Base-by-base conservation (phyloP, 306 rosid species). In the Citrullus colocynthis region DNA sequence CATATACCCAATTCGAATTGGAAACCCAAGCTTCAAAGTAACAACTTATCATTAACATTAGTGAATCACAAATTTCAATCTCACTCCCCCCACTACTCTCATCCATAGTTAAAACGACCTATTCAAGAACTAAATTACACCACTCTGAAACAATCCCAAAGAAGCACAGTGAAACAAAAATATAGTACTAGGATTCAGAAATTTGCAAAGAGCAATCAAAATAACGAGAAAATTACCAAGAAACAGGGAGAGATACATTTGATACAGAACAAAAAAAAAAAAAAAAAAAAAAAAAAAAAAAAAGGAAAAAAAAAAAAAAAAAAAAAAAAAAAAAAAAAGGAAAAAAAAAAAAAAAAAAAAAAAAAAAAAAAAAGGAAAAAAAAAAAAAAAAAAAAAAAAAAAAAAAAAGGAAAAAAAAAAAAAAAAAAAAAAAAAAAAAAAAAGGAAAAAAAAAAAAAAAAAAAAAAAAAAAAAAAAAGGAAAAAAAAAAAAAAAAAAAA, bases 11-110 rank as follows among this genome's bases (percentile, higher is more conserved):
- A 24, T 73, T 73, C 77, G 77, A 49, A 54, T 14, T 17, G 16
- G 28, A 51, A 73, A 71, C 7, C 51, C 24, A 73, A 73, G 77
- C 77, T 71, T 45, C 58, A 71, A 28, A 30, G 77, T 24, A 73
- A 49, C 57, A 73, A 14, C 77, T 12, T 6, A 70, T 15, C 55
- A 45, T 30, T 7, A 73, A 51, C 45, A 20, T 30, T 9, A 49
- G 24, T 48, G 56, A 14, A 51, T 30, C 77, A 71, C 42, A 48
- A 71, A 71, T 71, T 48, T 30, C 9, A 54, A 51, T 51, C 77
- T 51, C 59, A 49, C 59, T 70, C 59, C 6, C 32, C 24, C 76
- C 76, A 14, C 36, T 48, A 62, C 69, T 32, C 69, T 32, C 16
- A 4, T 59, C 37, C 12, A 21, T 12, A 70, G 13, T 41, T 55